Base-by-base conservation (phyloP, 306 rosid species). In the Vicia faba region DNA sequence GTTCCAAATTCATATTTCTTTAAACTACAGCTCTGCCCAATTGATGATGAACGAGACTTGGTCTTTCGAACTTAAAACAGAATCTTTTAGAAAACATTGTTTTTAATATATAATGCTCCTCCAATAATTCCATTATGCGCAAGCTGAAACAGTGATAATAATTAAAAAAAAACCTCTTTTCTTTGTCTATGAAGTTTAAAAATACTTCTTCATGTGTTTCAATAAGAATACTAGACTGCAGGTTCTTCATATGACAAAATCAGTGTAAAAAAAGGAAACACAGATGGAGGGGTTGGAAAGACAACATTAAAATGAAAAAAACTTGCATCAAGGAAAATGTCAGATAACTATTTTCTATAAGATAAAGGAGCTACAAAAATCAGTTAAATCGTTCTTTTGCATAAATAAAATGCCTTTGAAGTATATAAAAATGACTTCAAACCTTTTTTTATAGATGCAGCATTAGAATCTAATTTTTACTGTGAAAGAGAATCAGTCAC, bases 11-110 rank as follows among this genome's bases (percentile, higher is more conserved):
- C 51, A 25, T 41, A 48, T 45, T 62, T 43, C 48, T 66, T 20
- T 33, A 19, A 38, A 41, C 75, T 41, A 60, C 74, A 60, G n/a
- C 63, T 53, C 36, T 49, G 20, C 69, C 35, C 64, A 75, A 44
- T 10, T 23, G 38, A 68, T 55, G 45, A 71, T n/a, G 63, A 53
- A 45, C 36, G 29, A 61, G 39, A n/a, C 31, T 59, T 2, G 8
- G 50, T 41, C 56, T 56, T 49, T 66, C 58, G 39, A 75, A 20
- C 54, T 20, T 2, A 60, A 56, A 75, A 10, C 53, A 71, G 51
- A 12, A 51, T 75, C 50, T 71, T 58, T 65, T 19, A 18, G 4
- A 64, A 10, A 57, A 40, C 41, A 63, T 19, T 14, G 20, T 46
- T 43, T 58, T 58, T 53, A 31, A 64, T 33, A 23, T 7, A 23